Base-by-base conservation (phyloP, 2,329 filamentous ascomycete genomes). In the Thelonectria blattea region DNA sequence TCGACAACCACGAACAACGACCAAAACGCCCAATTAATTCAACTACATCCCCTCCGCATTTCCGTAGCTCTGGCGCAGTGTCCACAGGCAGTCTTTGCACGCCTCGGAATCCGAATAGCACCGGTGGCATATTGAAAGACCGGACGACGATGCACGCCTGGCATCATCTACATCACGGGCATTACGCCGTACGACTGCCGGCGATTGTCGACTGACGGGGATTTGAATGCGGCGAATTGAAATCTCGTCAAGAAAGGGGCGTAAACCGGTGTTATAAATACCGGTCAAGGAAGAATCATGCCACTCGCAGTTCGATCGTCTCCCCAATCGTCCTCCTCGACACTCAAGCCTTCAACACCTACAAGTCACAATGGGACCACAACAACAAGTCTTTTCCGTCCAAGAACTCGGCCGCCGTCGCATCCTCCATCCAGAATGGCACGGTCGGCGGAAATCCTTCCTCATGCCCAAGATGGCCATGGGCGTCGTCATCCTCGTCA, bases 401-500 rank as follows among this genome's bases (percentile, higher is more conserved):
- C 30, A 48, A 14, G 52, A 56, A n/a, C 8, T 32, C n/a, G 52
- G 52, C 17, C 43, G 52, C 15, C 52, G 45, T 9, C 43, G 30
- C 11, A n/a, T 56, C 22, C 45, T 32, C n/a, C 52, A 56, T 42
- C 52, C 52, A 34, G 52, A 51, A 30, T 68, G 65, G 67, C 56
- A 55, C 2, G 56, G 53, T 22, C 62, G 42, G 53, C 64, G 63
- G 47, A 60, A 50, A 15, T 20, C 61, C 41, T 67, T 11, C 60
- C 11, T 56, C 18, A 42, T 68, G 1, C 59, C 62, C 9, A 65
- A 61, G 14, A 7, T 66, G 8, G 64, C 67, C 63, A 59, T 69
- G 2, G 58, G 52, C 9, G 17, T 56, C 45, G 48, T 62, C 14
- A 67, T 68, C 27, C 66, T 68, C 30, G 20, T 69, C 34, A 39